phyloP scores from a whole-genome alignment of 495 filamentous ascomycete species.

The Coniosporium apollinis region DNA sequence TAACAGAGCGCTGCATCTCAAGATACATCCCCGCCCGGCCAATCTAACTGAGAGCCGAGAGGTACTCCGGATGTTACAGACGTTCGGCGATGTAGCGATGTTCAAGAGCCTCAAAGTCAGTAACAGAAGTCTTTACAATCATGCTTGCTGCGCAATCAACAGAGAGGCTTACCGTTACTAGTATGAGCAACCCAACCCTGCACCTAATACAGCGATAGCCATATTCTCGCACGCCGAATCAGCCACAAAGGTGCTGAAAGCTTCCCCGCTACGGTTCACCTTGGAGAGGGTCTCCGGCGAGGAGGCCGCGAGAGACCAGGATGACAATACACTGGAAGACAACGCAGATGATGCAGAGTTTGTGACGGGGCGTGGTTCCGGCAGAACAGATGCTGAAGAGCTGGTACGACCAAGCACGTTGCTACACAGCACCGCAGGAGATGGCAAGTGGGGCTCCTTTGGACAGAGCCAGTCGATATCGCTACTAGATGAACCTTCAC shows the following conservation, averaged over 20 bases:
- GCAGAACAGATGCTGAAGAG: background rate
- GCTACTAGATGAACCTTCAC: too few species aligned
- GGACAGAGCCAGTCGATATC: too few species aligned
- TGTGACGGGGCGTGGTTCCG: background rate
- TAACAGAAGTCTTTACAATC: background rate
- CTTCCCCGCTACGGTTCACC: background rate
- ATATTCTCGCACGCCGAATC: conserved; percentile 23
- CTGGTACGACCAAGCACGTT: background rate
- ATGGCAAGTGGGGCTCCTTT: too few species aligned
- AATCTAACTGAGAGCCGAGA: conserved; percentile 55
- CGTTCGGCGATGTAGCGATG: conserved; percentile 58
- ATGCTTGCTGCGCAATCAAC: background rate
- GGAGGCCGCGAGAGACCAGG: background rate
- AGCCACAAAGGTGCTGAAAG: conserved; percentile 8
- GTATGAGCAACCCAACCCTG: conserved; percentile 23
- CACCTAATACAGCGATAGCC: conserved; percentile 24
- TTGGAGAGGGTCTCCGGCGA: background rate
- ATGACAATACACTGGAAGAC: background rate
- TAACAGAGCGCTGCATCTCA: conserved; percentile 37
- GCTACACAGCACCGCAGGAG: background rate
- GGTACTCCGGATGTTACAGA: conserved; percentile 52
- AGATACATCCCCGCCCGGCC: conserved; percentile 42
- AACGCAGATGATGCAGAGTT: background rate
- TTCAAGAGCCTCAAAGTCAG: conserved; percentile 56
- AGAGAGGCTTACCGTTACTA: conserved; percentile 5